Conservation (phyloP, 1,139 yeast genomes). For the Maudiozyma humilis region DNA sequence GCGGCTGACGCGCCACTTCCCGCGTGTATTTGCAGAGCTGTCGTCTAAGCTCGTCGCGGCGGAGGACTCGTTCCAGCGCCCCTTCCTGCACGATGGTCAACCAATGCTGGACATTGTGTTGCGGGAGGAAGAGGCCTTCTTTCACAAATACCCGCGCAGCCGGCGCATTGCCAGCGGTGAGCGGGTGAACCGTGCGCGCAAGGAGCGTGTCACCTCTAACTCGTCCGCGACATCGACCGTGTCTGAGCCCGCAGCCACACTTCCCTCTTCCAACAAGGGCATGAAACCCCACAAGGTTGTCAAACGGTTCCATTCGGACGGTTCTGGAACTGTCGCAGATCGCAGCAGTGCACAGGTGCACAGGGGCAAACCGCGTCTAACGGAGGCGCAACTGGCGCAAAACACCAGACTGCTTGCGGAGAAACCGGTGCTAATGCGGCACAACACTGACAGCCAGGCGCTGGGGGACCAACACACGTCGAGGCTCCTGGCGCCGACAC, state of each 20-base stretch:
- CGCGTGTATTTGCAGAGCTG: constrained; percentile 49
- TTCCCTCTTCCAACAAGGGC: not conserved
- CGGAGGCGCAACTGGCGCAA: constrained; percentile 1
- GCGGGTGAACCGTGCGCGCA: not conserved
- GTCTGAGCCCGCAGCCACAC: not conserved
- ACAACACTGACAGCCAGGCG: not conserved
- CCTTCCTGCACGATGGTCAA: constrained; percentile 40
- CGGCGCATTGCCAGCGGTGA: constrained; percentile 18
- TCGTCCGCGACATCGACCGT: not conserved
- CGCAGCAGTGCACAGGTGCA: not conserved
- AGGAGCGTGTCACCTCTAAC: constrained; percentile 2
- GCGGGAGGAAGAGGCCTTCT: constrained; percentile 37
- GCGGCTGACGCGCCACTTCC: constrained; percentile 56
- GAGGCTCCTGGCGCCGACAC: not conserved
- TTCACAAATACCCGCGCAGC: constrained; percentile 29
- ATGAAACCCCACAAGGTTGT: not conserved
- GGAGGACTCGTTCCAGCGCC: constrained; percentile 36
- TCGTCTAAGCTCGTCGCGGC: constrained; percentile 42
- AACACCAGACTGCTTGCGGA: constrained; percentile 1
- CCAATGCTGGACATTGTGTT: constrained; percentile 40
- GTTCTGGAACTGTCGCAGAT: not conserved
- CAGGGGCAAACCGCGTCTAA: not conserved
- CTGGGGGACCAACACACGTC: not conserved
- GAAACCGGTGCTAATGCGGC: not conserved
- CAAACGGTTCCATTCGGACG: constrained; percentile 1